Percentiles rank a stretch among this genome's conserved stretches.
phyloP scores from a whole-genome alignment of 2,329 filamentous ascomycete species.

The Epichloe uncinata region DNA sequence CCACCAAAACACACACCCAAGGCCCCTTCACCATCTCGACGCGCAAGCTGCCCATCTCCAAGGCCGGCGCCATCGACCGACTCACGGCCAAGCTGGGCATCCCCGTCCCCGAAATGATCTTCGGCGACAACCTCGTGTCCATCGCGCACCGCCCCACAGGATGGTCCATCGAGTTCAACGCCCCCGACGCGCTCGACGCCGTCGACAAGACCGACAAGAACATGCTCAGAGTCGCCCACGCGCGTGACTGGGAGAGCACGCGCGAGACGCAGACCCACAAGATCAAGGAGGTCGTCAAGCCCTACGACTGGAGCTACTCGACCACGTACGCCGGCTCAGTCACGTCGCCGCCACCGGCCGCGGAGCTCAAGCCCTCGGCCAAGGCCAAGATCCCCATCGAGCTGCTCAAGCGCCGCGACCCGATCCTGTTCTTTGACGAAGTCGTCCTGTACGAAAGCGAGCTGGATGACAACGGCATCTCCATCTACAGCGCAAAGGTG shows the following conservation, averaged over 20 bases:
- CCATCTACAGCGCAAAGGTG: slow-evolving; percentile 78
- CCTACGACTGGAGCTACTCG: slow-evolving; percentile 97
- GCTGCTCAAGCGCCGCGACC: slow-evolving; percentile 75
- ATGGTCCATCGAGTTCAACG: slow-evolving; percentile 72
- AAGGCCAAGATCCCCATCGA: slow-evolving; percentile 60
- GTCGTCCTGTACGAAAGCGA: slow-evolving; percentile 96
- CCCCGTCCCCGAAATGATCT: slow-evolving; percentile 95
- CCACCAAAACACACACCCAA: slow-evolving; percentile 45
- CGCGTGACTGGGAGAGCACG: slow-evolving; percentile 62
- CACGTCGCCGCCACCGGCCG: slow-evolving; percentile 11
- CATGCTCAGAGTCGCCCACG: slow-evolving; percentile 91
- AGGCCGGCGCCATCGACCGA: slow-evolving; percentile 75
- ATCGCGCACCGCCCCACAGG: slow-evolving; percentile 61
- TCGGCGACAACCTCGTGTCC: slow-evolving; percentile 79
- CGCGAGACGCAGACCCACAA: slow-evolving; percentile 67
- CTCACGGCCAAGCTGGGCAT: slow-evolving; percentile 72
- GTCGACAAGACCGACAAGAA: slow-evolving; percentile 88
- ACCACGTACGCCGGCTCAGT: slow-evolving; percentile 69
- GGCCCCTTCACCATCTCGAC: slow-evolving; percentile 62
- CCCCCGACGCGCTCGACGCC: slow-evolving; percentile 72
- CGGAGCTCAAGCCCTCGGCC: slow-evolving; percentile 15
- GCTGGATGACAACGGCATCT: slow-evolving; percentile 93
- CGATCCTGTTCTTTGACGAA: slow-evolving; percentile 93
- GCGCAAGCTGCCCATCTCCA: slow-evolving; percentile 89
- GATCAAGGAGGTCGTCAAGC: slow-evolving; percentile 87